phyloP scores from a whole-genome alignment of 2,329 filamentous ascomycete genomes.

The Nemania bipapillata region DNA sequence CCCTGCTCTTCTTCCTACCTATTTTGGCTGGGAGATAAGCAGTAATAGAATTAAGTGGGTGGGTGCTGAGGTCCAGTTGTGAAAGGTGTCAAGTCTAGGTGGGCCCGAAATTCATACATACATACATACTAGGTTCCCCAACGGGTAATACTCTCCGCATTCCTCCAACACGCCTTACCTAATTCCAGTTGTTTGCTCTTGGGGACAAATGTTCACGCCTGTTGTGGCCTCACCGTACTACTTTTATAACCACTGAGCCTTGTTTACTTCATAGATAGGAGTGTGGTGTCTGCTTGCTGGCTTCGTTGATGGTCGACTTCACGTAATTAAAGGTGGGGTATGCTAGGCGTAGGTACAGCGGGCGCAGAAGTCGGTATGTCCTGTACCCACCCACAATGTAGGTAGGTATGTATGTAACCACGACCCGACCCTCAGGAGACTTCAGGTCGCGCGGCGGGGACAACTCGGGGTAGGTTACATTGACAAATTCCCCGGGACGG shows the following conservation, averaged over 20 bases:
- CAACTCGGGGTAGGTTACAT: conserved; percentile 28
- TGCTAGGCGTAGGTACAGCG: not conserved
- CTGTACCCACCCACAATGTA: not conserved
- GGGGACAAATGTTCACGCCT: not conserved
- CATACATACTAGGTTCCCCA: too few species aligned
- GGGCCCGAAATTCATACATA: too few species aligned
- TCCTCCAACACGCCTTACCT: conserved; percentile 13
- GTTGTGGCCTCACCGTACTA: not conserved
- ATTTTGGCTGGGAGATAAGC: too few species aligned
- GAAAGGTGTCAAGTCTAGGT: too few species aligned
- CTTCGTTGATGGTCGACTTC: not conserved
- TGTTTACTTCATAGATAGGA: not conserved
- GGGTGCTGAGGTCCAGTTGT: too few species aligned
- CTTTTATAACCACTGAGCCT: not conserved
- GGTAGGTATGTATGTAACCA: not conserved
- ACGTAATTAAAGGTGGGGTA: not conserved
- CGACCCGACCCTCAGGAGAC: not conserved
- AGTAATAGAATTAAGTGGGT: too few species aligned
- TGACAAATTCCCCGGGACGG: conserved; percentile 20
- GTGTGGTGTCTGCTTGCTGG: not conserved
- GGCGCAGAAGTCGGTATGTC: too few species aligned
- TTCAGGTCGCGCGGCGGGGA: not conserved
- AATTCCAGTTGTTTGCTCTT: not conserved
- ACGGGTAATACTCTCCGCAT: conserved; percentile 30
- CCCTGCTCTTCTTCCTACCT: too few species aligned